These are phyloP conservation scores for Polyrhizophydium stewartii DNA, from an alignment of 371 early-diverging fungal species.

Conservation along the genomic window DNA sequence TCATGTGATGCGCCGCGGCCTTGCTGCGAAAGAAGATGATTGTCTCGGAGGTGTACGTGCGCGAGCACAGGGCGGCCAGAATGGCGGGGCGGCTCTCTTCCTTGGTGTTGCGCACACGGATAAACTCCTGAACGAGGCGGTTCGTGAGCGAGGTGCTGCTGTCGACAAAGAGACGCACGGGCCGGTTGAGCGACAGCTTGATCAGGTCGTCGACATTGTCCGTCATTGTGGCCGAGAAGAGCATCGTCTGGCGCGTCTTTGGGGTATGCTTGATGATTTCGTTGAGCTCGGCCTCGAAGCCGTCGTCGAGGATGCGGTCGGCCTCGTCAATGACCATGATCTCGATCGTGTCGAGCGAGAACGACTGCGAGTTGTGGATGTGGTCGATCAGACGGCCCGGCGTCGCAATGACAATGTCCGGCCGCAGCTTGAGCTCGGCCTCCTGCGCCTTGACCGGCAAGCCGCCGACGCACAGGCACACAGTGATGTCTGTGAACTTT, in stretches of 20 bases:
- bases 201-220: constrained; percentile 95
- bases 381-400: constrained; percentile 99
- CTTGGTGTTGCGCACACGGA: constrained; percentile 82
- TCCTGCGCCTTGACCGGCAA: constrained; percentile 89
- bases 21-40: constrained; percentile 94
- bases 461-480: constrained; percentile 89
- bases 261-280: constrained; percentile 94
- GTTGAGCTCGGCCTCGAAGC: constrained; percentile 95
- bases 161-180: constrained; percentile 90
- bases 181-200: constrained; percentile 85
- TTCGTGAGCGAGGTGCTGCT: constrained; percentile 69
- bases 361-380: constrained; percentile 85
- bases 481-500: constrained; percentile 80
- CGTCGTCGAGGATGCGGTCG: constrained; percentile 99
- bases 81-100: constrained; percentile 87
- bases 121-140: constrained; percentile 89
- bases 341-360: constrained; percentile 86
- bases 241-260: constrained; percentile 91
- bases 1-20: constrained; percentile 93
- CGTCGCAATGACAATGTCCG: constrained; percentile 99
- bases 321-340: constrained; percentile 99
- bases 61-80: constrained; percentile 75
- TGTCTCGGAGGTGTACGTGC: constrained; percentile 69
- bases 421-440: constrained; percentile 81
- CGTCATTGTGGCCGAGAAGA: constrained; percentile 99